A percentile compares a stretch with the other conserved stretches of the same genome.
These are phyloP conservation scores for Monosporascus sp. DNA, from an alignment of 2,329 filamentous ascomycete genomes.

Conservation along the genomic window DNA sequence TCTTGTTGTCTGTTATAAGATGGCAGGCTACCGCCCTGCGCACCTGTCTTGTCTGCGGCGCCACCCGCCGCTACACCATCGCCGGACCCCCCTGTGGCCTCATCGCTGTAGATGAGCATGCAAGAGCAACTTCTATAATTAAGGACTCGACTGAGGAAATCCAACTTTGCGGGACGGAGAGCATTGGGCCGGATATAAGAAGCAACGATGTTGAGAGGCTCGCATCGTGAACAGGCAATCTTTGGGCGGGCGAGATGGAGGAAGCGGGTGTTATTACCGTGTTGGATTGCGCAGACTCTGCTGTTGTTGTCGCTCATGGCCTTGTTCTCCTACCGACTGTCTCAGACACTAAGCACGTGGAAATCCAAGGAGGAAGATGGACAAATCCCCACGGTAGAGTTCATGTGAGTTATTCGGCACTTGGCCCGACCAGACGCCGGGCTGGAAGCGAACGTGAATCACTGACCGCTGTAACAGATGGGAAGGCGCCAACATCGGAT, in stretches of 20 bases:
- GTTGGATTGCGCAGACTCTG: constrained; percentile 44
- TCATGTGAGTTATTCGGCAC: constrained; percentile 40
- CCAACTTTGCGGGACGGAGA: background rate
- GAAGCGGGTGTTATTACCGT: constrained; percentile 40
- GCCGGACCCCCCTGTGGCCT: background rate
- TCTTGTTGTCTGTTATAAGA: background rate
- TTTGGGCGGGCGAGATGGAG: constrained; percentile 50
- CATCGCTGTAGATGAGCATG: background rate
- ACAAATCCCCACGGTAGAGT: constrained; percentile 38
- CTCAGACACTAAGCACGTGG: constrained; percentile 38
- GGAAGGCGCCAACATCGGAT: constrained; percentile 46
- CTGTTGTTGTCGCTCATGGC: constrained; percentile 43
- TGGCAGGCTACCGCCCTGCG: background rate
- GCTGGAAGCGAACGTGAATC: background rate
- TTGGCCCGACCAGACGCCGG: background rate
- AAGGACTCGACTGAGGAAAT: background rate
- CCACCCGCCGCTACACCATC: background rate
- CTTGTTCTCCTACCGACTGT: constrained; percentile 49
- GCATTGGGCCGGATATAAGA: background rate
- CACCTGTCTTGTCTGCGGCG: background rate
- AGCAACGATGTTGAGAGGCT: constrained; percentile 28
- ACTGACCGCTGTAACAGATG: constrained; percentile 34
- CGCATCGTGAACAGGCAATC: constrained; percentile 46
- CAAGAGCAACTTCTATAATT: background rate
- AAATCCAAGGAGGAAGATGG: constrained; percentile 35